These are phyloP conservation scores for Albophoma yamanashiensis DNA, from an alignment of 2,329 filamentous ascomycete species.

Conservation along the genomic window DNA sequence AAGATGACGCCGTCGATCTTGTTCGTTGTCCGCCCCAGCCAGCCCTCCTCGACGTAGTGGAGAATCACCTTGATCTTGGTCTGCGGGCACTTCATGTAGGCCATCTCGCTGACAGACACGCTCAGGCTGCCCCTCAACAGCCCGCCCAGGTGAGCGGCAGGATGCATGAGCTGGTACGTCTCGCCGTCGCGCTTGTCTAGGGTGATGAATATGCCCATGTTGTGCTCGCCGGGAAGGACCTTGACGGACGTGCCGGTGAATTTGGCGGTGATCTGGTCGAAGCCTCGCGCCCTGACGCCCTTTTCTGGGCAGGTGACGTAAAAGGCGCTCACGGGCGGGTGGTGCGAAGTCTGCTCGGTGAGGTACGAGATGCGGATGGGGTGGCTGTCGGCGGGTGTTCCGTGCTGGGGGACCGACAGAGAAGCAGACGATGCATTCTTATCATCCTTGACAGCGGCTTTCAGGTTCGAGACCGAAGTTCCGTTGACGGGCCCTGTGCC, in stretches of 20 bases:
- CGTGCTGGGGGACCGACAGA: conserved; percentile 39
- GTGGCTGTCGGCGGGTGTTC: conserved; percentile 31
- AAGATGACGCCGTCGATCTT: conserved; percentile 87
- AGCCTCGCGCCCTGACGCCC: conserved; percentile 78
- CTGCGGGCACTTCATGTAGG: conserved; percentile 81
- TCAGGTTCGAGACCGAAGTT: conserved; percentile 33
- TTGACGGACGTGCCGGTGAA: conserved; percentile 94
- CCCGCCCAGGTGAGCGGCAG: conserved; percentile 83
- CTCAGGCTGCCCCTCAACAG: conserved; percentile 78
- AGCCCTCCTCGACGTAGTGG: conserved; percentile 88
- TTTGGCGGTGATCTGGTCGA: conserved; percentile 93
- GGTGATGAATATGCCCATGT: conserved; percentile 90
- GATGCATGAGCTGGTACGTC: conserved; percentile 91
- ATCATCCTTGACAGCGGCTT: conserved; percentile 31
- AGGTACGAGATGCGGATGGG: conserved; percentile 80
- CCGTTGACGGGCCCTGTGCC: conserved; percentile 26
- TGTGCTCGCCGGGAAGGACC: conserved; percentile 84
- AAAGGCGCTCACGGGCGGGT: conserved; percentile 94
- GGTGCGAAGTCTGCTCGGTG: conserved; percentile 95
- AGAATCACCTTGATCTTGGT: conserved; percentile 87
- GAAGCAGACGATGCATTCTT: conserved; percentile 37
- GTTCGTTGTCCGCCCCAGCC: conserved; percentile 86
- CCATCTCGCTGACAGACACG: conserved; percentile 81
- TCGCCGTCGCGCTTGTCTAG: conserved; percentile 72
- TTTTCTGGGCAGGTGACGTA: conserved; percentile 87